These are phyloP conservation scores for Pterula multifida DNA, from an alignment of 1,284 basidiomycete genomes.

Conservation along the genomic window DNA sequence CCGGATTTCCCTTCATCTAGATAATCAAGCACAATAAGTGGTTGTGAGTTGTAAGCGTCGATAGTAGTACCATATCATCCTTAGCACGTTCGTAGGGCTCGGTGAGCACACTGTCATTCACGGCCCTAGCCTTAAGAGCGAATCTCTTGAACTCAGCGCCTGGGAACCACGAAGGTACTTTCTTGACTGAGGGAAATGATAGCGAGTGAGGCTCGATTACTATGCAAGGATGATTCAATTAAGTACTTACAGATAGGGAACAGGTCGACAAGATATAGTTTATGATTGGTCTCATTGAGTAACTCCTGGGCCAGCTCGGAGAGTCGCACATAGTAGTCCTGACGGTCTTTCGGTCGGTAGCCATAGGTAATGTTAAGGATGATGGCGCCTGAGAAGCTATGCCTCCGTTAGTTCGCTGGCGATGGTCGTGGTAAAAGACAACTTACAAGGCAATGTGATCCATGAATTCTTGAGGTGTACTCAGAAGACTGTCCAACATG, in stretches of 20 bases:
- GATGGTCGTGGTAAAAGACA: background rate
- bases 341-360: conserved; percentile 14
- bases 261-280: conserved; percentile 20
- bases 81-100: conserved; percentile 18
- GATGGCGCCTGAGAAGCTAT: conserved; percentile 13
- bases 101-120: conserved; percentile 10
- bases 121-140: conserved; percentile 12
- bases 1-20: background rate
- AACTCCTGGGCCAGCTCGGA: conserved; percentile 13
- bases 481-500: conserved; percentile 17
- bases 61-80: conserved; percentile 11
- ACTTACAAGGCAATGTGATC: conserved; percentile 9
- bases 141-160: conserved; percentile 18
- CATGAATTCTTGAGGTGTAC: conserved; percentile 10
- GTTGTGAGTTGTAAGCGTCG: too few species aligned
- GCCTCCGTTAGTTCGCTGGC: conserved; percentile 8
- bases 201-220: background rate
- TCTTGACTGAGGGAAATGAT: background rate
- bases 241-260: conserved; percentile 19
- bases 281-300: conserved; percentile 11
- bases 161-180: conserved; percentile 22
- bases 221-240: background rate
- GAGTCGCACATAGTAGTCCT: conserved; percentile 13
- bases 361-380: conserved; percentile 22
- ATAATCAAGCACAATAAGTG: background rate